These are phyloP conservation scores for Mucor indicus DNA, from an alignment of 371 early-diverging fungal species.

Conservation along the genomic window DNA sequence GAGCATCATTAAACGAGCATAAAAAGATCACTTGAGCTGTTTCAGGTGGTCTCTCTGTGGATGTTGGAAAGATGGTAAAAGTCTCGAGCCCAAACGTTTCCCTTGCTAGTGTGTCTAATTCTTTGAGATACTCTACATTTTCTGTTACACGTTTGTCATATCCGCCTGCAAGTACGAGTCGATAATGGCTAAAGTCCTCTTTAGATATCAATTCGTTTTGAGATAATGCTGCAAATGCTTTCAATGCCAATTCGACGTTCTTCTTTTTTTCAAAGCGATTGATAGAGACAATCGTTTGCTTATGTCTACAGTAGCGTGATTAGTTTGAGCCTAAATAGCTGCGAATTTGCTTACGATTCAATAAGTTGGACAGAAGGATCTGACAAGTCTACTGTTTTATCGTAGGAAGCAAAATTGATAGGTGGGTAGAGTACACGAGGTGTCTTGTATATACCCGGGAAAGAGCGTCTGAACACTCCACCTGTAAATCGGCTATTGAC, in stretches of 20 bases:
- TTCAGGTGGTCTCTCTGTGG: conserved; percentile 25
- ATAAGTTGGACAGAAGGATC: conserved; percentile 56
- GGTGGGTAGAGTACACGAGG: conserved; percentile 88
- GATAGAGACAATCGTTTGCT: conserved; percentile 65
- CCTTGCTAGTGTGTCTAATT: conserved; percentile 62
- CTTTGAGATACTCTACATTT: conserved; percentile 80
- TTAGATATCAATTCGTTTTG: conserved; percentile 13
- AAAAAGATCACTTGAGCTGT: conserved; percentile 78
- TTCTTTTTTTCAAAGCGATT: conserved; percentile 97
- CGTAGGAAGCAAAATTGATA: conserved; percentile 73
- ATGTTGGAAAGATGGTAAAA: conserved; percentile 38
- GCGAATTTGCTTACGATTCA: conserved; percentile 50
- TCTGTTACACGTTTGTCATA: conserved; percentile 84
- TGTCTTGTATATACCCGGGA: conserved; percentile 53
- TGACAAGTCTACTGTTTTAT: conserved; percentile 48
- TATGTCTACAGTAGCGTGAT: conserved; percentile 16
- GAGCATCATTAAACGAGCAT: conserved; percentile 83
- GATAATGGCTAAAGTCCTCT: conserved; percentile 41
- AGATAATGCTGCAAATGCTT: conserved; percentile 64
- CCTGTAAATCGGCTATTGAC: conserved; percentile 92
- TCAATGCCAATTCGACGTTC: conserved; percentile 80
- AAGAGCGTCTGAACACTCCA: conserved; percentile 70
- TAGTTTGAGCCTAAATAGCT: not conserved
- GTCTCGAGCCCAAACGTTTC: conserved; percentile 37
- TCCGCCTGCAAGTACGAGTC: conserved; percentile 76